Evolutionary conservation across 1,284 basidiomycete genomes (phyloP), one percentile per base, ranked within the genome.

Genomic region (Neonothopanus nambi): DNA sequence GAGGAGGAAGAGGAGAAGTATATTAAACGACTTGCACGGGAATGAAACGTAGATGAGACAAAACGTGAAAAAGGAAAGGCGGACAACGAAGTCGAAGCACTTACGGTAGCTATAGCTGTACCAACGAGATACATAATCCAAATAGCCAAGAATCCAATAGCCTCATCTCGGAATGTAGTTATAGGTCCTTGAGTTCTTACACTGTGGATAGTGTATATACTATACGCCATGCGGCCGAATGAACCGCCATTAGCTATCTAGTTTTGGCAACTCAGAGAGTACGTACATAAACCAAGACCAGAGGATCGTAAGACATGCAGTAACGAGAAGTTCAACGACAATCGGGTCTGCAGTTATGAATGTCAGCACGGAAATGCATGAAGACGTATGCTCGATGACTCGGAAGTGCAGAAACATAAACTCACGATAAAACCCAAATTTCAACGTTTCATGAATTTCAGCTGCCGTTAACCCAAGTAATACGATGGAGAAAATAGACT

Each of bases 101-200:
- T 46, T 59, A 74, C 70, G 1, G 71, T 69, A 18, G 64, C 61
- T 17, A 73, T 64, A 2, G 69, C 65, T 2, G 68, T 63, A 9
- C 71, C 71, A 24, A 74, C 66, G 21, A 75, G 64, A 57, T 65
- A 72, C 65, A 74, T 64, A 12, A 72, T 58, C 61, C 68, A 73
- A 6, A 74, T 52, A n/a, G 64, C 60, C 30, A 61, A 56, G 13
- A 72, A 59, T 26, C 63, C 59, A 13, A 66, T 12, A 6, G 61
- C 37, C 53, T 74, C 71, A 1, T 56, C 30, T 1, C 55, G 48
- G 38, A 65, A 67, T 13, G 51, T 66, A 2, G 58, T 47, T 6
- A 64, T 5, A 8, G 59, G 48, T 12, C 64, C 62, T 12, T 56
- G 58, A 8, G 42, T 39, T 9, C 49, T 39, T 8, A 51, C 43